Percentiles rank a stretch among this genome's conserved stretches.
These are phyloP conservation scores for Cyamopsis tetragonoloba DNA, from an alignment of 306 rosid species.

Conservation along the genomic window DNA sequence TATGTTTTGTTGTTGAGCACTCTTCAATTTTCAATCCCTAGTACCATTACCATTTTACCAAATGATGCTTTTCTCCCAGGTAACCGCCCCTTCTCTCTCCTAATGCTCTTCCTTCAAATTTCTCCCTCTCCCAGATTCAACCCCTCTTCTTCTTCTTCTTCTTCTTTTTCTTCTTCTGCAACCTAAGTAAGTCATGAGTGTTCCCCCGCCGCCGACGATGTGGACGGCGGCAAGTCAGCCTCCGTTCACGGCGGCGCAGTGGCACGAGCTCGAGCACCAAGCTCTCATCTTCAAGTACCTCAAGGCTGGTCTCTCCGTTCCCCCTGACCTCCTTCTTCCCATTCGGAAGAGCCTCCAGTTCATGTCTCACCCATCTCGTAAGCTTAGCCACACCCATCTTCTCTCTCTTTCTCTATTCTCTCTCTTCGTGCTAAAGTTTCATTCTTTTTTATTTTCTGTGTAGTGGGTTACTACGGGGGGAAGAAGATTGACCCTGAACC, in stretches of 20 bases:
- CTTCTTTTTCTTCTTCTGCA: background rate
- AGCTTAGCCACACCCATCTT: background rate
- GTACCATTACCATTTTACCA: background rate
- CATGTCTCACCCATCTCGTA: constrained; percentile 66
- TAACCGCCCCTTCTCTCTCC: background rate
- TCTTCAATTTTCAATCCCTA: background rate
- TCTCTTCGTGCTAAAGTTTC: background rate
- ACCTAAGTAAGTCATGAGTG: constrained; percentile 41
- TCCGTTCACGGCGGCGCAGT: constrained; percentile 79
- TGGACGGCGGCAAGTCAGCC: constrained; percentile 48
- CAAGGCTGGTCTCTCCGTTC: constrained; percentile 74
- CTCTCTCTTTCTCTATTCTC: background rate
- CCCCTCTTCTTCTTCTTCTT: background rate
- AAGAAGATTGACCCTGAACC: constrained; percentile 96
- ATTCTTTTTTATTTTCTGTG: background rate
- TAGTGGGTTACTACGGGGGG: constrained; percentile 79
- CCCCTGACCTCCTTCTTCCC: constrained; percentile 78
- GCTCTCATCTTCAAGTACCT: constrained; percentile 85
- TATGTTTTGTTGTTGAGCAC: too few species aligned
- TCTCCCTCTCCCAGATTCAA: background rate
- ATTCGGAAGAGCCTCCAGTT: constrained; percentile 73
- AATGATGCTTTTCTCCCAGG: background rate
- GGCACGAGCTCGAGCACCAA: constrained; percentile 91
- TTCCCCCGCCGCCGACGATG: constrained; percentile 34
- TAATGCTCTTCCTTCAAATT: background rate